Base-by-base conservation (phyloP, 306 rosid species). In the Chamaecrista fasciculata region DNA sequence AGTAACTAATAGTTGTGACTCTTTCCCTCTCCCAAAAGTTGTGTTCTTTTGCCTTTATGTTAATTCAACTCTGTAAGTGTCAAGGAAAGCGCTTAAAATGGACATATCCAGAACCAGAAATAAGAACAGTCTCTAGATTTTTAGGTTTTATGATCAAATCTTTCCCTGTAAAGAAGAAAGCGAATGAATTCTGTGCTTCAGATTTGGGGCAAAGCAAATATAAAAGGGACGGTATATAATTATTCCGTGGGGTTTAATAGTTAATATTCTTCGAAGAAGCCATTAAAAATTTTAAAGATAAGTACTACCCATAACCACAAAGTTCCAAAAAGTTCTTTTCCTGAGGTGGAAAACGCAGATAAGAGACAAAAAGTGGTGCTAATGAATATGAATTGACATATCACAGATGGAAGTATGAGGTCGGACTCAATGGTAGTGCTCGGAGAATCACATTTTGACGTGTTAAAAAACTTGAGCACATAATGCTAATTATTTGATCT, bases 161-260 rank as follows among this genome's bases (percentile, higher is more conserved):
- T 75, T 50, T 59, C 36, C 34, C 14, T 50, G 21, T 19, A 77
- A 56, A 70, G 67, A 61, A 69, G 46, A 33, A 25, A 21, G 57
- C 33, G 81, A 79, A 82, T 82, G 74, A 72, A 82, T 82, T 82
- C 81, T 63, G 48, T 71, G 68, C 83, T 82, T 82, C 47, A 58
- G 40, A 49, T 39, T 67, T 68, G 76, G 76, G 83, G 79, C 43
- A 82, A 79, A 44, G 74, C 63, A 78, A 63, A 58, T 70, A 39
- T 20, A 12, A 53, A 63, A 78, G 70, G 77, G 78, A 73, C 78
- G 81, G 77, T 70, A 61, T 61, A 48, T 73, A 70, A 59, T 72
- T 72, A 19, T 48, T 81, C 66, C 39, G 19, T 14, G 60, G 62
- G 70, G 53, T 47, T 72, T 71, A 37, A 59, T 74, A 66, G 58